Evolutionary conservation across 352 stramenopile species (phyloP), one percentile per base, ranked within the genome.

Genomic region (Phytophthora megakarya): DNA sequence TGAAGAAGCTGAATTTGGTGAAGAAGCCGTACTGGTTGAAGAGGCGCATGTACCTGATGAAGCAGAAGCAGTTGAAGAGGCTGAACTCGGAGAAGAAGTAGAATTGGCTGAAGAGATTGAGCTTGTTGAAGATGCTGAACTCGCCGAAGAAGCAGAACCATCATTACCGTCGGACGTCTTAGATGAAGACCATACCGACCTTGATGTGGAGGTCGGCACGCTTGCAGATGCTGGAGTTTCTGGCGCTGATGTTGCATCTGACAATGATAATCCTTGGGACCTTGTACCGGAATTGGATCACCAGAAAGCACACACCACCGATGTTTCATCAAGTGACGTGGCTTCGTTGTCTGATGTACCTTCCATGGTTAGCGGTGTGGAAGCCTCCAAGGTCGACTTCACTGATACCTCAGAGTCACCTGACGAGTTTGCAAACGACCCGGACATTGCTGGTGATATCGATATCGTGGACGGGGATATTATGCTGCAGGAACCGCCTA

Each of bases 391-490:
- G 22, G 70, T 68, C 21, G 57, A 78, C 28, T 75, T 81, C 37
- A 28, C 60, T 7, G 73, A 81, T 43, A 45, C 28, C 11, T 28
- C 61, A 16, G 76, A 81, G 30, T 46, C 47, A 19, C 22, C 56
- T 33, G 78, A 87, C 37, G 62, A 72, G 30, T 80, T 89, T 19
- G 49, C 75, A 9, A 63, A 61, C 7, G 79, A 81, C n/a, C 64
- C 58, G 0, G 73, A 88, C 21, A 86, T 88, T 44, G 78, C 73
- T 5, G 63, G 61, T 46, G 81, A 88, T 28, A 80, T 86, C 26
- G 80, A 89, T 47, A 78, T 68, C 22, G 80, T 86, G 22, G 76
- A 76, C 21, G 61, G 54, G 46, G 78, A 90, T 13, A 72, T 89
- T 23, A 81, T 91, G 66, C 72, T 75, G n/a, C 64, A 71, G 16